Base-by-base conservation (phyloP, 148 eudicot genomes). In the Nepenthes mirabilis region DNA sequence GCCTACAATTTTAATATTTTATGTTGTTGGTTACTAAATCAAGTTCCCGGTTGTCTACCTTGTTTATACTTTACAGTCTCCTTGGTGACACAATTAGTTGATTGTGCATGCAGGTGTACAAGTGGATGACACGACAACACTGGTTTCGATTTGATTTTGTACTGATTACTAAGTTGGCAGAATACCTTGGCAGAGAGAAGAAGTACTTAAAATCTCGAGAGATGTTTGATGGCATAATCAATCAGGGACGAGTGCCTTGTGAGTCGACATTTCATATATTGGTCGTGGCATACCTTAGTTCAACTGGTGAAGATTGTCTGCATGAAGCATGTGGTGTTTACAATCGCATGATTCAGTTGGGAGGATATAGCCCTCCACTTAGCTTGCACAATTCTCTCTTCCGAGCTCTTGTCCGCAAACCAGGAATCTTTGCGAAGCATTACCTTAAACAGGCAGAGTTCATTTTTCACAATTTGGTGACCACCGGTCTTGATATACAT, bases 191-290 rank as follows among this genome's bases (percentile, higher is more conserved):
- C 32, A 82, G 84, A 70, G 87, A 89, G 68, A 74, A 83, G 47
- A 94, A 94, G 58, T 71, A 23, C 74, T 60, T 71, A 52, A 94
- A 78, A 76, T 89, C 91, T 66, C 81, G 89, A 55, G 89, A 86
- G 65, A 66, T 94, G 62, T 94, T 80, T 58, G 84, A 89, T 70
- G 91, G 84, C 63, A 86, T 94, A 62, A 70, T 89, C 49, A 82
- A 84, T 61, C 99, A 84, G 52, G 97, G 99, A 34, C 73, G 83
- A 57, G 88, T 94, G 62, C 97, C 97, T 62, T 70, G 80, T 66
- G 97, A 94, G 68, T 94, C 88, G 58, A 89, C 99, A 40, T 94
- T 94, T 74, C 95, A 94, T 72, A 68, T 89, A 62, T 73, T 94
- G 67, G 71, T 56, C 13, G 69, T 79, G 68, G 88, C 99, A 58